Evolutionary conservation across 768 basidiomycete genomes (phyloP), one percentile per base, ranked within the genome.

Genomic region (Pulveroboletus sp.): DNA sequence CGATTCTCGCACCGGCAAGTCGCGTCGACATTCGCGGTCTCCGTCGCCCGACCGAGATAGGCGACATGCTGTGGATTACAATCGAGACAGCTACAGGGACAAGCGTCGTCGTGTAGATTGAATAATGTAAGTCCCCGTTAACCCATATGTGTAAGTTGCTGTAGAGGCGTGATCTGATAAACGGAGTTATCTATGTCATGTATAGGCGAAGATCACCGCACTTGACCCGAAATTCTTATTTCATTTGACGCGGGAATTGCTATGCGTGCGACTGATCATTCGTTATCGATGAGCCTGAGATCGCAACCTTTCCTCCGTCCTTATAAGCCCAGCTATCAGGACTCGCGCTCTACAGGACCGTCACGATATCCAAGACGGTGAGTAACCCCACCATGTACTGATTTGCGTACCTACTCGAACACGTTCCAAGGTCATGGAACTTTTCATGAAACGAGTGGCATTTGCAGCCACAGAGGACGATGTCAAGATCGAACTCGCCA

Each of bases 101-200:
- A 84, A 84, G 57, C 77, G 81, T 52, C 71, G 82, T 58, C 76
- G 82, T 49, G 56, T 82, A 54, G 80, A 82, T 55, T 81, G 70
- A 69, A 48, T 50, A 55, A 48, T 50, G 56, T 57, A 59, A 54
- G 61, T 60, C 35, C 43, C 13, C 24, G 43, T 45, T 49, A n/a
- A 40, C 37, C 19, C 42, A 21, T 43, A 16, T 43, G 34, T 27
- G 45, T 45, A 38, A 45, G 24, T 43, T 46, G 32, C 29, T 51
- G 50, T 49, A 5, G 24, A 44, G 24, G n/a, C 17, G 14, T 29
- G 27, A 29, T n/a, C n/a, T n/a, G n/a, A n/a, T n/a, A n/a, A 4
- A 11, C 27, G 27, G 27, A 29, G 27, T 29, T 29, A 29, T 29
- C 12, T 29, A 29, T 40, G 23, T n/a, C 24, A 32, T 40, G 17